Evolutionary conservation across 1,284 basidiomycete species (phyloP), one percentile per base, ranked within the genome.

Genomic region (Golubevia sp.): DNA sequence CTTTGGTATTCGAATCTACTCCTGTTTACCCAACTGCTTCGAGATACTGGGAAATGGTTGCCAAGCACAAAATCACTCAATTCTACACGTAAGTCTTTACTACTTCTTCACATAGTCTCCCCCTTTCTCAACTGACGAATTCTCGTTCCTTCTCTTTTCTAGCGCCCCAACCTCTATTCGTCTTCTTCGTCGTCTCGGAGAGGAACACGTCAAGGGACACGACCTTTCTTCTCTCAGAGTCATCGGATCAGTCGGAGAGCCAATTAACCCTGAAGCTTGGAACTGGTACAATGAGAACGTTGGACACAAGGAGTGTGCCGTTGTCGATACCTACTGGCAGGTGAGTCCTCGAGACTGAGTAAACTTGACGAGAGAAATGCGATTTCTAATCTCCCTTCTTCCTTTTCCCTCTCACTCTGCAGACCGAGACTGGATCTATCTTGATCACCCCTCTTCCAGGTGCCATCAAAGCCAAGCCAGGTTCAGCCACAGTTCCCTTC

Each of bases 221-320:
- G 93, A 98, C 84, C 88, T 98, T 38, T 89, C 88, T 73, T 89
- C 89, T 34, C 86, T 99, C 65, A 90, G 96, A 66, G 91, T 97
- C 21, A 87, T 99, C 49, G 96, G 96, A 30, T 90, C 88, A 63
- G 96, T 99, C 60, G 97, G 96, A 59, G 96, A 99, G 86, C 97
- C 97, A 4, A 98, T 99, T 87, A 98, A 98, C 86, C 95, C 96
- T 26, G 96, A 98, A 85, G 97, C 96, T 2, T 98, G 97, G 96
- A 89, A 95, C 81, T 98, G 96, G 96, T 97, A 96, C 86, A 92
- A 93, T 85, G 93, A 97, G 79, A 89, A 93, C 82, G 94, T 97
- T 62, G 97, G 96, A 27, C 88, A 89, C 77, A 87, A 86, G 70
- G 87, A 98, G 85, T 97, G 94, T 81, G 94, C 96, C 18, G 92